Evolutionary conservation across 768 basidiomycete genomes (phyloP).

Genomic region (Lactarius hengduanensis): DNA sequence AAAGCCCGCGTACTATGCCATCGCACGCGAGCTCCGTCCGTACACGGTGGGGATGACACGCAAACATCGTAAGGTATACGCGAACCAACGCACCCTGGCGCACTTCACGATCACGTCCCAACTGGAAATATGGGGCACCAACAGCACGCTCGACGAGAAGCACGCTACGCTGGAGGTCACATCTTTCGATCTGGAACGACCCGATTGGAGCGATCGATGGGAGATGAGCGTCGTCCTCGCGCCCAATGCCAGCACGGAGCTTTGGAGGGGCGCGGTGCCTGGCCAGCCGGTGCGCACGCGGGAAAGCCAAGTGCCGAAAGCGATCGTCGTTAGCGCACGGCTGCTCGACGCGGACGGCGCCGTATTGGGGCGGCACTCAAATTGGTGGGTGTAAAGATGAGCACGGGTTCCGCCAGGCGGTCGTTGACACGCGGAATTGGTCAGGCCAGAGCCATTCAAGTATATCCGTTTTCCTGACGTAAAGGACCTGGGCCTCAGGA

Average conservation of each 20-base stretch:
- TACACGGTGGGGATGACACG: constrained; percentile 85
- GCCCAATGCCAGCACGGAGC: constrained; percentile 79
- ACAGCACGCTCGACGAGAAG: constrained; percentile 63
- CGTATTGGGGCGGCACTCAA: constrained; percentile 70
- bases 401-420: background rate
- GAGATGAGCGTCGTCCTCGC: constrained; percentile 52
- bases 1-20: constrained; percentile 86
- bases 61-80: constrained; percentile 61
- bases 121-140: constrained; percentile 87
- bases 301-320: constrained; percentile 59
- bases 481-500: constrained; percentile 56
- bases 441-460: constrained; percentile 95
- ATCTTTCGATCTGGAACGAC: constrained; percentile 57
- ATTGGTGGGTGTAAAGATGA: constrained; percentile 48
- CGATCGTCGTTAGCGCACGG: constrained; percentile 70
- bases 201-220: constrained; percentile 57
- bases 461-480: constrained; percentile 77
- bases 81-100: constrained; percentile 62
- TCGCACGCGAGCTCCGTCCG: constrained; percentile 78
- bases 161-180: constrained; percentile 61
- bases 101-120: constrained; percentile 62
- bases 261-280: constrained; percentile 68
- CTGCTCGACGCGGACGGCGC: constrained; percentile 53
- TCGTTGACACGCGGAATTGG: constrained; percentile 4
- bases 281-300: constrained; percentile 72